These are phyloP conservation scores for Candida succiphila DNA, from an alignment of 805 yeast genomes.

Conservation along the genomic window DNA sequence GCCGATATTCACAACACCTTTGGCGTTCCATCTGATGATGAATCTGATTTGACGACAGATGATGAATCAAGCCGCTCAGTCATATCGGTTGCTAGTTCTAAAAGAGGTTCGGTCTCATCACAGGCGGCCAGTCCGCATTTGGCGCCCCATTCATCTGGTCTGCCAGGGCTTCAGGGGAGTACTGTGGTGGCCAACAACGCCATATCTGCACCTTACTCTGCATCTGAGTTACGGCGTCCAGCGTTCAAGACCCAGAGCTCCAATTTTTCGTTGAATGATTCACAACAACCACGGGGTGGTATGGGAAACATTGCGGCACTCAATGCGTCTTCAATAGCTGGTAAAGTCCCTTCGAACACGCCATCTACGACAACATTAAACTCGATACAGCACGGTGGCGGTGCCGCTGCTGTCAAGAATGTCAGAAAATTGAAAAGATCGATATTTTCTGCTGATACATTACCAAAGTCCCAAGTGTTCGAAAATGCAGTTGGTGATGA, in stretches of 20 bases:
- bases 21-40: slow-evolving; percentile 18
- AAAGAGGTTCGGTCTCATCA: not conserved
- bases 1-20: slow-evolving; percentile 18
- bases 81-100: slow-evolving; percentile 3
- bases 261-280: slow-evolving; percentile 7
- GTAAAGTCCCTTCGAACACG: not conserved
- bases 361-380: not conserved
- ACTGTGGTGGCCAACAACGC: not conserved
- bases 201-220: slow-evolving; percentile 7
- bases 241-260: slow-evolving; percentile 11
- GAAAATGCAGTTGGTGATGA: slow-evolving; percentile 62
- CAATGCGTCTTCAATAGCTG: not conserved
- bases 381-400: not conserved
- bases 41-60: slow-evolving; percentile 13
- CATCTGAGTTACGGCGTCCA: slow-evolving; percentile 13
- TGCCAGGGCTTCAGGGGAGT: too few relatives aligned
- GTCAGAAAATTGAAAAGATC: slow-evolving; percentile 33
- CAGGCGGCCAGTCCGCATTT: not conserved
- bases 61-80: slow-evolving; percentile 13
- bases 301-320: too few relatives aligned
- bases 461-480: slow-evolving; percentile 57
- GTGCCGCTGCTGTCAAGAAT: slow-evolving; percentile 2
- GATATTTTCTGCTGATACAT: slow-evolving; percentile 59
- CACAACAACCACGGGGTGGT: too few relatives aligned
- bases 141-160: not conserved